Evolutionary conservation across 176 grass and related monocot genomes (phyloP).

Genomic region (Chrysopogon serrulatus): DNA sequence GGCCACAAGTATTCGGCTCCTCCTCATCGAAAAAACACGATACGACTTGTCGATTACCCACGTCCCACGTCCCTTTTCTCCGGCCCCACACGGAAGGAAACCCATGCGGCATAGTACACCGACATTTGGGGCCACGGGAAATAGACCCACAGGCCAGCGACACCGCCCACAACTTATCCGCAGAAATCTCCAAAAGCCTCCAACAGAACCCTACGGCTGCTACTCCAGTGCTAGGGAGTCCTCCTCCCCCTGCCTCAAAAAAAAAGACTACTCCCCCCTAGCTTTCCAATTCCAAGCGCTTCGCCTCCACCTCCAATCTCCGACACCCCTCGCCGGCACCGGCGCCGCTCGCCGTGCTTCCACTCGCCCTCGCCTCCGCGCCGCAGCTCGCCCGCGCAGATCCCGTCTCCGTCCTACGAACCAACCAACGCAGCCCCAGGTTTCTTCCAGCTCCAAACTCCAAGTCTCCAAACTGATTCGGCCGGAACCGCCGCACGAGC

Average conservation of each 20-base stretch:
- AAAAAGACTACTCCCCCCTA: not conserved
- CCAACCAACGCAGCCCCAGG: not conserved
- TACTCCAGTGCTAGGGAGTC: no score
- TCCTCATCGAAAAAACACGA: not conserved
- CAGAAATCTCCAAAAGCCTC: not conserved
- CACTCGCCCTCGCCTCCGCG: not conserved
- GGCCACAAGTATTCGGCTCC: no score
- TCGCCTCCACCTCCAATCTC: not conserved
- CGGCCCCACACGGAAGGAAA: not conserved
- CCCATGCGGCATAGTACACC: not conserved
- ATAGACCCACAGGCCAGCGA: conserved; percentile 35
- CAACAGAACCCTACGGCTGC: not conserved
- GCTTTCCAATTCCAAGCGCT: not conserved
- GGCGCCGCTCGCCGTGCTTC: not conserved
- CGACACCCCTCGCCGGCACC: not conserved
- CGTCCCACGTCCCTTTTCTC: not conserved
- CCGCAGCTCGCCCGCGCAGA: not conserved
- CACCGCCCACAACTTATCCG: conserved; percentile 29
- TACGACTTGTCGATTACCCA: not conserved
- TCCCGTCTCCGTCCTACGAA: not conserved
- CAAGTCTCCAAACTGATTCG: no score
- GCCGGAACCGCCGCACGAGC: not conserved
- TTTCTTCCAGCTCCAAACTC: not conserved
- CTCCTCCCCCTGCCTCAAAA: no score
- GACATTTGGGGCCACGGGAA: not conserved